Conservation (phyloP, 257 asterid species). For the Capsicum rhomboideum region DNA sequence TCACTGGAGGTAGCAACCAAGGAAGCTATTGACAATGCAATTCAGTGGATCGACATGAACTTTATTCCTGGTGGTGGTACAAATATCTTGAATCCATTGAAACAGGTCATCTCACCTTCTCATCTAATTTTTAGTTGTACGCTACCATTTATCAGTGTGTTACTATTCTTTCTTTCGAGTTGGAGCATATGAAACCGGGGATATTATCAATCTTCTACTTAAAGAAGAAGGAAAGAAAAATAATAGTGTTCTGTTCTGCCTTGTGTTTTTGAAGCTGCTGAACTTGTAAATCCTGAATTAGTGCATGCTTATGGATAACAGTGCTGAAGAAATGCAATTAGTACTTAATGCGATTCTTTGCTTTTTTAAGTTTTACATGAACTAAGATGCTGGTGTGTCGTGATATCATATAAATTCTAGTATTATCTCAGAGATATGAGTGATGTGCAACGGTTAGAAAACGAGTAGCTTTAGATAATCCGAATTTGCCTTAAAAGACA, state of each 20-base stretch:
- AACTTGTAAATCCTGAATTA: background rate
- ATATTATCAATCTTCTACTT: background rate
- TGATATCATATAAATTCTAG: background rate
- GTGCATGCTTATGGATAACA: background rate
- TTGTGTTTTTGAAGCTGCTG: background rate
- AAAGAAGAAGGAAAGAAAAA: background rate
- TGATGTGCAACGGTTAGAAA: background rate
- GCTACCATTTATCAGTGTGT: background rate
- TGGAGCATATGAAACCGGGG: background rate
- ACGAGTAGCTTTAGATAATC: background rate
- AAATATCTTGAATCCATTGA: constrained; percentile 50
- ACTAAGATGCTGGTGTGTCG: background rate
- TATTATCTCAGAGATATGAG: background rate
- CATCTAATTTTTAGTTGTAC: constrained; percentile 1
- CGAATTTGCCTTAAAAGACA: background rate
- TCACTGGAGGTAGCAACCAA: constrained; percentile 46
- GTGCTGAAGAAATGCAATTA: background rate
- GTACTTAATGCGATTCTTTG: background rate
- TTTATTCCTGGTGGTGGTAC: constrained; percentile 64
- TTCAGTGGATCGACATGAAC: constrained; percentile 49
- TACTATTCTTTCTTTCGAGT: background rate
- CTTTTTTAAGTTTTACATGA: background rate
- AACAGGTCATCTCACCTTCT: constrained; percentile 34
- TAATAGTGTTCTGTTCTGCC: background rate
- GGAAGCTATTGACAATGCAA: constrained; percentile 37